Evolutionary conservation across 1,139 yeast genomes (phyloP).

Genomic region (Geotrichum histeridarum): DNA sequence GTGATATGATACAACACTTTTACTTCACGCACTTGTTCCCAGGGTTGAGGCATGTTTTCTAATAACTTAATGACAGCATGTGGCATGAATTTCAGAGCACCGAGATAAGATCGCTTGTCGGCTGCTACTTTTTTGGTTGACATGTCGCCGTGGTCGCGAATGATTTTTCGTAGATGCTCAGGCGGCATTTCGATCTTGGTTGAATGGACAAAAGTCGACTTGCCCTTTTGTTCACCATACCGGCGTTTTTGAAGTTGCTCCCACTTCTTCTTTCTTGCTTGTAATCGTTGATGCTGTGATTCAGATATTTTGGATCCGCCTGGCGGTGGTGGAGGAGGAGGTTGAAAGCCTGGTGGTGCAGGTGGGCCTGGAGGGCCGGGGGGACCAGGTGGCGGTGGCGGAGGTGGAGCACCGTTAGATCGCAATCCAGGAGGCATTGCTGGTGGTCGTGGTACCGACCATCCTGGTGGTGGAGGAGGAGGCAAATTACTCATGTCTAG

Average conservation of each 20-base stretch:
- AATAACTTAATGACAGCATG: conserved; percentile 85
- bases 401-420: conserved; percentile 32
- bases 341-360: conserved; percentile 25
- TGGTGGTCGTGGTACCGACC: conserved; percentile 21
- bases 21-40: conserved; percentile 87
- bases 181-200: conserved; percentile 87
- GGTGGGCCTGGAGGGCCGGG: conserved; percentile 26
- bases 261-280: conserved; percentile 57
- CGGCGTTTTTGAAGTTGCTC: conserved; percentile 57
- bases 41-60: conserved; percentile 98
- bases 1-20: conserved; percentile 82
- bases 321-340: conserved; percentile 26
- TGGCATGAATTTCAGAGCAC: conserved; percentile 91
- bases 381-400: conserved; percentile 35
- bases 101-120: conserved; percentile 82
- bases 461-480: conserved; percentile 30
- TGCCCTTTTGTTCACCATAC: conserved; percentile 38
- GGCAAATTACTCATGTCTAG: conserved; percentile 21
- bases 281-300: conserved; percentile 25
- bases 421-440: conserved; percentile 32
- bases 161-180: conserved; percentile 81
- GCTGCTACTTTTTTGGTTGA: conserved; percentile 75
- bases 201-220: conserved; percentile 47
- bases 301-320: conserved; percentile 14
- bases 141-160: conserved; percentile 81